Evolutionary conservation across 2,329 filamentous ascomycete species (phyloP).

Genomic region (Colletotrichum endophyticum): DNA sequence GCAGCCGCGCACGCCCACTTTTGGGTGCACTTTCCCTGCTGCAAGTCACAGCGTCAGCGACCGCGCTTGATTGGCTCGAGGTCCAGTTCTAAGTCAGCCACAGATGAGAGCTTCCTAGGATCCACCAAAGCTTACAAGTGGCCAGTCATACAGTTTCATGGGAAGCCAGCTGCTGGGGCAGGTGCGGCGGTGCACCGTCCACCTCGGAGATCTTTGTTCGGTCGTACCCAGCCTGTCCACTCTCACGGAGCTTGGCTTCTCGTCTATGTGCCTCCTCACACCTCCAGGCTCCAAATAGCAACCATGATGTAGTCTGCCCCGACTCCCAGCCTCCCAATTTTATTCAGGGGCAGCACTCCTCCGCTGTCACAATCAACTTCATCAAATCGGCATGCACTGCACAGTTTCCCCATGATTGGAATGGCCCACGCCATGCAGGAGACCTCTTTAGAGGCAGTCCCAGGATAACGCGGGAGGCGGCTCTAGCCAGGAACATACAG

Average conservation of each 20-base stretch:
- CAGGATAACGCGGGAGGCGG: not conserved
- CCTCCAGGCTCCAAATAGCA: not conserved
- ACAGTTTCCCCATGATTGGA: not conserved
- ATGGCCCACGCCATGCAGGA: not conserved
- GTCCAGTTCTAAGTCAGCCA: constrained; percentile 6
- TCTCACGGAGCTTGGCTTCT: not conserved
- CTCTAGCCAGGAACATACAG: not conserved
- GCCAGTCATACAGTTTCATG: not conserved
- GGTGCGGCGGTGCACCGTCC: constrained; percentile 4
- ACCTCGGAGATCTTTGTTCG: not conserved
- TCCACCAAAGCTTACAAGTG: not conserved
- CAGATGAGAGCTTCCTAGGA: not conserved
- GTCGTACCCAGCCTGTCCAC: not conserved
- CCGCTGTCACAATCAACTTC: not conserved
- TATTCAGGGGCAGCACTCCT: not conserved
- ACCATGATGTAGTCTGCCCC: not conserved
- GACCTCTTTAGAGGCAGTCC: not conserved
- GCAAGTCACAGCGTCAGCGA: constrained; percentile 11
- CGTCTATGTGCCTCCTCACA: not conserved
- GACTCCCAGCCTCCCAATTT: constrained; percentile 9
- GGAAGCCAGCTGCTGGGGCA: not conserved
- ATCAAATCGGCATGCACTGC: not conserved
- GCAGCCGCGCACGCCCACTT: not conserved
- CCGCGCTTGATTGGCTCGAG: constrained; percentile 1
- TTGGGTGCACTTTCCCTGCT: constrained; percentile 12